Conservation (phyloP, 768 basidiomycete species). For the Sistotremastrum niveocremeum region DNA sequence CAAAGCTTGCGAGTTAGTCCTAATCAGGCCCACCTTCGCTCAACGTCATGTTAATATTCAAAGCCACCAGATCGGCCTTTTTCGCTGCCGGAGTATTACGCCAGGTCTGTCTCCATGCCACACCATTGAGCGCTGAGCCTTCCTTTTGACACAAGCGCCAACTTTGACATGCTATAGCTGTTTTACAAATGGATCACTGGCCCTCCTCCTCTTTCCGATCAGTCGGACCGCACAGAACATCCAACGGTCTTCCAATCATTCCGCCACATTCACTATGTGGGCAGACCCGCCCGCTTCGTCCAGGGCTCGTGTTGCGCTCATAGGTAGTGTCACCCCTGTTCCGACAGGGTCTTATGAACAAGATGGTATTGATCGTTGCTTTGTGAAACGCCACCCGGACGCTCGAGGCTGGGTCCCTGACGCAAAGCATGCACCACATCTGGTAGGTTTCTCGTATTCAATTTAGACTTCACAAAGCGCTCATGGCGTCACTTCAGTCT, state of each 20-base stretch:
- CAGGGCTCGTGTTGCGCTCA: conserved; percentile 33
- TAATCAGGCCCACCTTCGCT: not conserved
- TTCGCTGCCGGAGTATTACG: conserved; percentile 41
- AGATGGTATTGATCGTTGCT: conserved; percentile 4
- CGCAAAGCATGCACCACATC: conserved; percentile 28
- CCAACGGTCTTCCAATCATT: conserved; percentile 22
- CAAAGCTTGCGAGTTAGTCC: conserved; percentile 23
- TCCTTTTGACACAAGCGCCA: not conserved
- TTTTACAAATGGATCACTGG: conserved; percentile 36
- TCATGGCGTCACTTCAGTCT: conserved; percentile 2
- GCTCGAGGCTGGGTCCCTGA: conserved; percentile 39
- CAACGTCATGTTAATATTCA: not conserved
- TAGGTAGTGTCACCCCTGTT: conserved; percentile 29
- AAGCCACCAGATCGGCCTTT: conserved; percentile 30
- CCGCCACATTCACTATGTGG: conserved; percentile 32
- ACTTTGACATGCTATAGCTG: conserved; percentile 22
- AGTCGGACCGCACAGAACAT: conserved; percentile 42
- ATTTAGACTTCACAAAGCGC: not conserved
- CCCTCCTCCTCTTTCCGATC: conserved; percentile 38
- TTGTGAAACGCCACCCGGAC: conserved; percentile 27
- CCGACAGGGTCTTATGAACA: not conserved
- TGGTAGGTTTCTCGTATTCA: conserved; percentile 20
- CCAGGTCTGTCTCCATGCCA: conserved; percentile 15
- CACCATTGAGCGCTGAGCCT: not conserved
- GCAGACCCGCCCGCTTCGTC: conserved; percentile 27